Evolutionary conservation across 1,284 basidiomycete species (phyloP).

Genomic region (Apiotrichum gamsii): DNA sequence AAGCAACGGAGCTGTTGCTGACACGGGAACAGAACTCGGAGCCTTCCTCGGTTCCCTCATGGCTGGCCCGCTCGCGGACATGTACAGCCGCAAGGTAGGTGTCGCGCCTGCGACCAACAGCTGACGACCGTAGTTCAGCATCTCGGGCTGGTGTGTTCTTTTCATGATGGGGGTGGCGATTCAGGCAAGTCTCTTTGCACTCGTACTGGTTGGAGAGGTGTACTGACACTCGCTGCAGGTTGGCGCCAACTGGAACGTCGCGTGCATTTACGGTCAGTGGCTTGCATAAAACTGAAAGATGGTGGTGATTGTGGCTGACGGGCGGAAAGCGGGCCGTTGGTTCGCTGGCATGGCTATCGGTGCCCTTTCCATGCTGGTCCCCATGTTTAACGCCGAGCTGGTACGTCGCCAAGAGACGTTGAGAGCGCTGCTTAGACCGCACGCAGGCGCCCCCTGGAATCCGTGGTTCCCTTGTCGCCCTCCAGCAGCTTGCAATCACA

Average conservation of each 20-base stretch:
- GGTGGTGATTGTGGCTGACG: background rate
- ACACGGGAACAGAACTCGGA: conserved; percentile 38
- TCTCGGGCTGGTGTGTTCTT: conserved; percentile 41
- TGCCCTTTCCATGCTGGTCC: conserved; percentile 44
- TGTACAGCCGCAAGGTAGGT: conserved; percentile 33
- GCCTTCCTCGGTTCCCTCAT: conserved; percentile 40
- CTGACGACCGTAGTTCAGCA: too few relatives aligned
- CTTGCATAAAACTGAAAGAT: background rate
- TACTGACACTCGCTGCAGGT: too few relatives aligned
- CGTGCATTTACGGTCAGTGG: conserved; percentile 37
- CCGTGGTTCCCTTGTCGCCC: conserved; percentile 69
- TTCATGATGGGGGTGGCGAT: conserved; percentile 42
- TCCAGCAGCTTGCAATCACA: conserved; percentile 74
- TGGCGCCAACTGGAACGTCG: conserved; percentile 30
- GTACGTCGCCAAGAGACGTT: too few relatives aligned
- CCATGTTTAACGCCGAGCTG: conserved; percentile 65
- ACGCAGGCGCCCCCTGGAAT: conserved; percentile 78
- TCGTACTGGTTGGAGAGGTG: too few relatives aligned
- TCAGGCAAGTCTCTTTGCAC: too few relatives aligned
- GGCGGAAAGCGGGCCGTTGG: conserved; percentile 32
- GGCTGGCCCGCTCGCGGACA: conserved; percentile 41
- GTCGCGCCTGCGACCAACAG: too few relatives aligned
- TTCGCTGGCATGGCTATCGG: conserved; percentile 45
- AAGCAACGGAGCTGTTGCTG: too few relatives aligned
- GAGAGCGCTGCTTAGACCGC: too few relatives aligned